phyloP scores from a whole-genome alignment of 2,329 filamentous ascomycete species.

The Pestalotiopsis fici region DNA sequence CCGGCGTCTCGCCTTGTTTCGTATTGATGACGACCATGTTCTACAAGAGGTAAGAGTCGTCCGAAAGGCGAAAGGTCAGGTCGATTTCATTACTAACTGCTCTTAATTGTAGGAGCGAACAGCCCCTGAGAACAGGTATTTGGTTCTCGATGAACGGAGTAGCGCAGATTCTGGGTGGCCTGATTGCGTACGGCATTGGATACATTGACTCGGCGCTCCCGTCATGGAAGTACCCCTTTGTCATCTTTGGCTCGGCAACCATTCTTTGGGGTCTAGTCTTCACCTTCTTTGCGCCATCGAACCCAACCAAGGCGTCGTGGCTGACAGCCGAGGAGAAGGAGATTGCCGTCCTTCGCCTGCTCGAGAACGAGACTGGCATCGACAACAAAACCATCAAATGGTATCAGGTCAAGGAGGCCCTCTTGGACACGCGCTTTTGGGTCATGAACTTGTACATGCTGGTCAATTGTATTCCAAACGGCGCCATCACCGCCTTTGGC shows the following conservation, averaged over 20 bases:
- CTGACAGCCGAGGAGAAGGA: slow-evolving; percentile 51
- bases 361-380: slow-evolving; percentile 59
- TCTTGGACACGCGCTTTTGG: slow-evolving; percentile 61
- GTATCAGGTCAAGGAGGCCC: slow-evolving; percentile 56
- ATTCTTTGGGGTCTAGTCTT: slow-evolving; percentile 61
- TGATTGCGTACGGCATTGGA: slow-evolving; percentile 57
- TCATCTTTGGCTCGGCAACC: slow-evolving; percentile 61
- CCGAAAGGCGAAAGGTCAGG: slow-evolving; percentile 54
- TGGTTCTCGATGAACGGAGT: slow-evolving; percentile 63
- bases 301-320: slow-evolving; percentile 53
- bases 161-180: slow-evolving; percentile 58
- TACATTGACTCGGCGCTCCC: slow-evolving; percentile 57
- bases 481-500: slow-evolving; percentile 39
- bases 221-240: slow-evolving; percentile 69
- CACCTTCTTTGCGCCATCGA: slow-evolving; percentile 58
- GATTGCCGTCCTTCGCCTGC: slow-evolving; percentile 54
- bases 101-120: slow-evolving; percentile 46
- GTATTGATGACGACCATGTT: slow-evolving; percentile 55
- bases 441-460: slow-evolving; percentile 55
- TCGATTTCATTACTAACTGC: slow-evolving; percentile 56
- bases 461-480: slow-evolving; percentile 61
- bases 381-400: slow-evolving; percentile 58
- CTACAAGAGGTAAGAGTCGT: not conserved
- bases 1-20: slow-evolving; percentile 48
- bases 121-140: slow-evolving; percentile 59